phyloP scores from a whole-genome alignment of 495 filamentous ascomycete species.

The Platismatia glauca region DNA sequence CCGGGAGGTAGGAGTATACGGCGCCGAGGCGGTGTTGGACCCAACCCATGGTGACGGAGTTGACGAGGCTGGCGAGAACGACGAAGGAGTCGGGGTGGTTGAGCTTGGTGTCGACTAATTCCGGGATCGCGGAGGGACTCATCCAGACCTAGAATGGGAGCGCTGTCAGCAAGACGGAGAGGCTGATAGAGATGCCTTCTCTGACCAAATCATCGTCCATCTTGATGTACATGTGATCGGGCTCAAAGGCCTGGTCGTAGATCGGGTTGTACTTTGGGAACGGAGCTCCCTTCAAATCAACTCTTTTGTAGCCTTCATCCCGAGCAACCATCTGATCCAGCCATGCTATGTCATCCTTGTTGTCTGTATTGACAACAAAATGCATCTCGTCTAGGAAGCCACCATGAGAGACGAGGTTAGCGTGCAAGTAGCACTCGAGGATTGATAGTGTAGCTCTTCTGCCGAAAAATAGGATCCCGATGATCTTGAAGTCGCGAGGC shows the following conservation, averaged over 20 bases:
- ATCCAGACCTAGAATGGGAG: conserved; percentile 29
- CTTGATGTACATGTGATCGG: conserved; percentile 40
- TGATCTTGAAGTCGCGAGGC: conserved; percentile 32
- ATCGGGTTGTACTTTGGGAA: conserved; percentile 30
- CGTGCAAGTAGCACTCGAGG: conserved; percentile 41
- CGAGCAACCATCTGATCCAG: conserved; percentile 26
- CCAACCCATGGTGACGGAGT: conserved; percentile 37
- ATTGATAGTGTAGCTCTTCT: conserved; percentile 23
- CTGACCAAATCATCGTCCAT: conserved; percentile 43
- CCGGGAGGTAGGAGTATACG: conserved; percentile 39
- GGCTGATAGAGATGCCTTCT: background rate
- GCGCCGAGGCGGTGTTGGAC: conserved; percentile 39
- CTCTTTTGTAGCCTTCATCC: conserved; percentile 5
- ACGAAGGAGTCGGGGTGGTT: conserved; percentile 37
- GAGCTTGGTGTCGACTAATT: conserved; percentile 34
- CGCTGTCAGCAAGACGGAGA: background rate
- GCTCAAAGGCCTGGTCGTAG: conserved; percentile 31
- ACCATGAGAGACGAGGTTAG: conserved; percentile 39
- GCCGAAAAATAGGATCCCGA: conserved; percentile 37
- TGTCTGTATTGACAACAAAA: conserved; percentile 39
- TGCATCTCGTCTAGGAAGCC: conserved; percentile 42
- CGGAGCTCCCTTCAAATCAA: conserved; percentile 19
- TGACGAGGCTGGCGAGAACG: conserved; percentile 41
- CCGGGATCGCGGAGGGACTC: conserved; percentile 39
- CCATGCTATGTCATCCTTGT: conserved; percentile 36